Evolutionary conservation across 345 rosid genomes (phyloP).

Genomic region (Gossypium longicalyx): DNA sequence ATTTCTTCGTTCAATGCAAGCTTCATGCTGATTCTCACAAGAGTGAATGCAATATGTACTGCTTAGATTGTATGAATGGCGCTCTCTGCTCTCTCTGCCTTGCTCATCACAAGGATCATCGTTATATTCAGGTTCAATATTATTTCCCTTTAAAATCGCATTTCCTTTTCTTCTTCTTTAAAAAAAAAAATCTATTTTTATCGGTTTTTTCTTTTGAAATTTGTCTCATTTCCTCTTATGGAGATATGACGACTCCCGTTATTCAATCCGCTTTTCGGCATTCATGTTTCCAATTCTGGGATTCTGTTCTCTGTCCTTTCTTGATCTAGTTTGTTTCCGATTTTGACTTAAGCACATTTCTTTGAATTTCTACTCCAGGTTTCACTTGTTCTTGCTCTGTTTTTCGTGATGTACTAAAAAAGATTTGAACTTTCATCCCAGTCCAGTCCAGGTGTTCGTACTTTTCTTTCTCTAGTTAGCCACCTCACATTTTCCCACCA

Average conservation of each 20-base stretch:
- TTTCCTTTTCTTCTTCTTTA: neutral
- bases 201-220: neutral
- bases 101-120: constrained; percentile 67
- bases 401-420: constrained; percentile 1
- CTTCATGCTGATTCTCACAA: constrained; percentile 78
- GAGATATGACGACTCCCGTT: constrained; percentile 7
- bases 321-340: neutral
- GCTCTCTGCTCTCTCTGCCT: constrained; percentile 81
- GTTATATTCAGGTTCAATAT: constrained; percentile 65
- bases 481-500: constrained; percentile 12
- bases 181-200: neutral
- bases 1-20: constrained; percentile 91
- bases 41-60: constrained; percentile 97
- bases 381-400: neutral
- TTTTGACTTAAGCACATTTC: neutral
- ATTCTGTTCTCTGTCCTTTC: neutral
- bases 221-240: constrained; percentile 11
- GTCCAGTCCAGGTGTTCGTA: neutral
- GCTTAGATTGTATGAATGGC: constrained; percentile 85
- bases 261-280: constrained; percentile 5
- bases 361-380: neutral
- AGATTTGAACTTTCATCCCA: neutral
- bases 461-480: neutral
- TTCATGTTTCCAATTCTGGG: constrained; percentile 13
- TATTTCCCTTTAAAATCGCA: constrained; percentile 1